Evolutionary conservation across 176 grass and related monocot genomes (phyloP).

Genomic region (Lolium perenne): DNA sequence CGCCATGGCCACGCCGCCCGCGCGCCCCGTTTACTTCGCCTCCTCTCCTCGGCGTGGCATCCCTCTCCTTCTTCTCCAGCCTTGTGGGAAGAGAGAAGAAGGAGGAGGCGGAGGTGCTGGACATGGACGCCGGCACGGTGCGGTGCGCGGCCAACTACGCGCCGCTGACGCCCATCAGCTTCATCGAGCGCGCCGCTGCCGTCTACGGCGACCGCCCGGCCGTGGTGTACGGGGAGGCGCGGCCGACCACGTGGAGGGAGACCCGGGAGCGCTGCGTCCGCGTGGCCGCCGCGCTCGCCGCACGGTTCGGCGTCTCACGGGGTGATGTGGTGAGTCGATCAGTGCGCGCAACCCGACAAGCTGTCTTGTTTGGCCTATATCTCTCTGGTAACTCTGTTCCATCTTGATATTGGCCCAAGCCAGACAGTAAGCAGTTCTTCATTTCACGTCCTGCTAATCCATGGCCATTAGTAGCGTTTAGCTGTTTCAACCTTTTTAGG

Average conservation of each 20-base stretch:
- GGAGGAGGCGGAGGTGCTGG: not conserved
- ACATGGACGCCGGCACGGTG: conserved; percentile 61
- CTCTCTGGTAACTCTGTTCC: too few relatives aligned
- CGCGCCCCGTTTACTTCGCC: not conserved
- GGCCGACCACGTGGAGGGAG: conserved; percentile 52
- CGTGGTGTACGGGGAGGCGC: conserved; percentile 19
- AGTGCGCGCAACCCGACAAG: not conserved
- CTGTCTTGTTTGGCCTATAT: too few relatives aligned
- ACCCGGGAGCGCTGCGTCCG: conserved; percentile 52
- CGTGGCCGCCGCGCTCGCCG: conserved; percentile 58
- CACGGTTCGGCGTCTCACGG: conserved; percentile 55
- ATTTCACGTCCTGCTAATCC: too few relatives aligned
- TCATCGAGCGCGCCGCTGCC: conserved; percentile 71
- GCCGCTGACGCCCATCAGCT: conserved; percentile 70
- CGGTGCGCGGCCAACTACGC: conserved; percentile 67
- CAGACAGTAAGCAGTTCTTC: too few relatives aligned
- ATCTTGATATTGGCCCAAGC: too few relatives aligned
- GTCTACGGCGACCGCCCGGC: conserved; percentile 58
- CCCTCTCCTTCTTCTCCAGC: conserved; percentile 6
- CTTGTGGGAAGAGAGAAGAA: not conserved
- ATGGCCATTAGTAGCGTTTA: too few relatives aligned
- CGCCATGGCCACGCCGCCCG: not conserved
- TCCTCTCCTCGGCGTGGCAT: not conserved
- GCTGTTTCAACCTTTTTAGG: too few relatives aligned
- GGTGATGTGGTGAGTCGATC: conserved; percentile 67